Evolutionary conservation across 2,329 filamentous ascomycete genomes (phyloP).

Genomic region (Arthroderma uncinatum): DNA sequence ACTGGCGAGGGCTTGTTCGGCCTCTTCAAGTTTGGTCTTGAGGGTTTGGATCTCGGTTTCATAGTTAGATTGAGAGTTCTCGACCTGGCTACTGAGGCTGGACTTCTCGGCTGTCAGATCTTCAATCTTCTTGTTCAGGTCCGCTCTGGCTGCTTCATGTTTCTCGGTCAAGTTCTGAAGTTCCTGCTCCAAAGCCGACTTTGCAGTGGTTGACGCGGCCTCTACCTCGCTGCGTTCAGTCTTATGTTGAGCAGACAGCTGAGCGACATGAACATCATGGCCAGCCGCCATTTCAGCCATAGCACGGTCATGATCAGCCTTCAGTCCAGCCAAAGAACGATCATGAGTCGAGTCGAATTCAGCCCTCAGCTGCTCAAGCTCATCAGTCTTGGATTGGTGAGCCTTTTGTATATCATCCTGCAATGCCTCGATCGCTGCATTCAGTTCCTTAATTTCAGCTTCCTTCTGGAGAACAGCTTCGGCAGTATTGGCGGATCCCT

Average conservation of each 20-base stretch:
- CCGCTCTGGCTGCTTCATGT: constrained; percentile 7
- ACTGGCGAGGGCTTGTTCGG: constrained; percentile 16
- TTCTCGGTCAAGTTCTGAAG: constrained; percentile 12
- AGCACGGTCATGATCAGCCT: constrained; percentile 10
- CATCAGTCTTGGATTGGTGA: constrained; percentile 14
- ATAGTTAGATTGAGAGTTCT: constrained; percentile 10
- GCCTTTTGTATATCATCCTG: constrained; percentile 23
- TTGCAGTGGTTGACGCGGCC: constrained; percentile 12
- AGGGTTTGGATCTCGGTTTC: constrained; percentile 14
- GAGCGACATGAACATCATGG: constrained; percentile 14
- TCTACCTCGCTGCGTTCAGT: constrained; percentile 15
- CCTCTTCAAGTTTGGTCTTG: constrained; percentile 17
- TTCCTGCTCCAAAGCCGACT: constrained; percentile 12
- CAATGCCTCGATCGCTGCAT: constrained; percentile 24
- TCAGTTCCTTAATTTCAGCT: constrained; percentile 27
- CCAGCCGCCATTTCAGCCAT: constrained; percentile 15
- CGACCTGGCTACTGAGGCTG: constrained; percentile 7
- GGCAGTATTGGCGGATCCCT: constrained; percentile 13
- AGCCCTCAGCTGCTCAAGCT: constrained; percentile 7
- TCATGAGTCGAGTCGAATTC: constrained; percentile 12
- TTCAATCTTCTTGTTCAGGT: constrained; percentile 11
- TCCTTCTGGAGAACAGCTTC: constrained; percentile 26
- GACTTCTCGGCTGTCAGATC: constrained; percentile 12
- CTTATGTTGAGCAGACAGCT: constrained; percentile 10
- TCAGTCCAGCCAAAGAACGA: constrained; percentile 12